Conservation (phyloP, 768 basidiomycete genomes). For the Cubamyces sp. region DNA sequence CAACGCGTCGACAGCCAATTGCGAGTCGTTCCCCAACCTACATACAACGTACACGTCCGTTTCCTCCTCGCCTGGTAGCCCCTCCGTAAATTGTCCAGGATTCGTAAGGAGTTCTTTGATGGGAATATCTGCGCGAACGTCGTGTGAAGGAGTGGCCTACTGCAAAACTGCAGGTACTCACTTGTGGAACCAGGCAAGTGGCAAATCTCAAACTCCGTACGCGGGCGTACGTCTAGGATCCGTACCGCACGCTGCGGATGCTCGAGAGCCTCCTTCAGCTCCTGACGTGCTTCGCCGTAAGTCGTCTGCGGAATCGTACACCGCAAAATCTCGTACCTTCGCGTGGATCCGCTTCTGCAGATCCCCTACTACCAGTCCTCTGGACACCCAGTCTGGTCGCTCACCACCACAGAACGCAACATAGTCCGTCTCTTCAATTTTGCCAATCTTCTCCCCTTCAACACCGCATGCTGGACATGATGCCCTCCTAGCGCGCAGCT, state of each 20-base stretch:
- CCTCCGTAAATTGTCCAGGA: slow-evolving; percentile 45
- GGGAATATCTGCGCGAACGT: slow-evolving; percentile 68
- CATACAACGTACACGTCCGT: slow-evolving; percentile 66
- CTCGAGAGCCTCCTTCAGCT: slow-evolving; percentile 47
- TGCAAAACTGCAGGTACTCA: slow-evolving; percentile 40
- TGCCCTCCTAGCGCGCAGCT: slow-evolving; percentile 70
- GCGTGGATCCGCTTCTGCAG: slow-evolving; percentile 35
- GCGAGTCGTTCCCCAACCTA: slow-evolving; percentile 91
- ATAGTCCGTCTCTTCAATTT: slow-evolving; percentile 71
- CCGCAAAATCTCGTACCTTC: slow-evolving; percentile 37
- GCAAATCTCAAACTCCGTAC: slow-evolving; percentile 86
- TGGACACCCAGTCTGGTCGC: slow-evolving; percentile 64
- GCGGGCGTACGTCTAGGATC: slow-evolving; percentile 81
- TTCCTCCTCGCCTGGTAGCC: slow-evolving; percentile 27
- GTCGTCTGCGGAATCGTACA: too few species aligned
- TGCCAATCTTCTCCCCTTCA: slow-evolving; percentile 45
- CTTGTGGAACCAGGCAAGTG: slow-evolving; percentile 74
- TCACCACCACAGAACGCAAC: slow-evolving; percentile 84
- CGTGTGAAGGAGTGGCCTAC: background rate
- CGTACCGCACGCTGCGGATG: slow-evolving; percentile 27
- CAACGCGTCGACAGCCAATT: slow-evolving; percentile 77
- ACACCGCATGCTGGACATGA: slow-evolving; percentile 78
- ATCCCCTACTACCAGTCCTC: slow-evolving; percentile 46
- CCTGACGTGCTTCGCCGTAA: slow-evolving; percentile 39
- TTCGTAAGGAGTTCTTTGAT: slow-evolving; percentile 64